These are phyloP conservation scores for Staphylotrichum tortipilum DNA, from an alignment of 495 filamentous ascomycete genomes.

Conservation along the genomic window DNA sequence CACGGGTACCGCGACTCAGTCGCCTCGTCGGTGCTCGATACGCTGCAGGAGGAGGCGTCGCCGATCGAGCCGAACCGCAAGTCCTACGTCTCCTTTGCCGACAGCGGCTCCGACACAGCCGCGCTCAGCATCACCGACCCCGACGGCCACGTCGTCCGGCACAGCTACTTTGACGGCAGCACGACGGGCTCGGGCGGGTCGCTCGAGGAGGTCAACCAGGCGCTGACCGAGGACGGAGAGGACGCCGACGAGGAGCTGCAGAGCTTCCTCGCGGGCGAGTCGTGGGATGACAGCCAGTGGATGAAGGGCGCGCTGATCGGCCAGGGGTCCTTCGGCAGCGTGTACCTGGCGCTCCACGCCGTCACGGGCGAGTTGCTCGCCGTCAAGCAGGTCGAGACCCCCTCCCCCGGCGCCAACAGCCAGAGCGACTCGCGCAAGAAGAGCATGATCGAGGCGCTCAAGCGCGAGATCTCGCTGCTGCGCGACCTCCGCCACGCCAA, in stretches of 20 bases:
- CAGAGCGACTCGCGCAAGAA: slow-evolving; percentile 85
- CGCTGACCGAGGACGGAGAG: slow-evolving; percentile 80
- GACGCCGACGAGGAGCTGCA: slow-evolving; percentile 73
- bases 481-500: slow-evolving; percentile 93
- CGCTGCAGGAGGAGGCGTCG: slow-evolving; percentile 75
- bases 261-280: slow-evolving; percentile 78
- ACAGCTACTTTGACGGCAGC: slow-evolving; percentile 80
- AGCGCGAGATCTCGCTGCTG: slow-evolving; percentile 90
- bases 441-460: slow-evolving; percentile 93
- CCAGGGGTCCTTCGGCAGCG: slow-evolving; percentile 92
- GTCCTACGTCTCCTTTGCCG: slow-evolving; percentile 86
- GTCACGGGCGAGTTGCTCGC: slow-evolving; percentile 97
- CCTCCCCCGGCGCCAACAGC: slow-evolving; percentile 66
- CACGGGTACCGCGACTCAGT: slow-evolving; percentile 72
- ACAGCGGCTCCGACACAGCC: slow-evolving; percentile 63
- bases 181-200: slow-evolving; percentile 57
- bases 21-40: slow-evolving; percentile 76
- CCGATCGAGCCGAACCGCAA: slow-evolving; percentile 83
- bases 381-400: slow-evolving; percentile 96
- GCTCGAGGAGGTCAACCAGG: slow-evolving; percentile 47
- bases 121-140: slow-evolving; percentile 63
- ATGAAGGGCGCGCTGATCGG: slow-evolving; percentile 98
- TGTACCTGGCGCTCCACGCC: slow-evolving; percentile 93
- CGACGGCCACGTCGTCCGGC: slow-evolving; percentile 54
- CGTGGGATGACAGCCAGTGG: slow-evolving; percentile 93